These are phyloP conservation scores for Arthrobotrys conoides DNA, from an alignment of 2,329 filamentous ascomycete species.

Conservation along the genomic window DNA sequence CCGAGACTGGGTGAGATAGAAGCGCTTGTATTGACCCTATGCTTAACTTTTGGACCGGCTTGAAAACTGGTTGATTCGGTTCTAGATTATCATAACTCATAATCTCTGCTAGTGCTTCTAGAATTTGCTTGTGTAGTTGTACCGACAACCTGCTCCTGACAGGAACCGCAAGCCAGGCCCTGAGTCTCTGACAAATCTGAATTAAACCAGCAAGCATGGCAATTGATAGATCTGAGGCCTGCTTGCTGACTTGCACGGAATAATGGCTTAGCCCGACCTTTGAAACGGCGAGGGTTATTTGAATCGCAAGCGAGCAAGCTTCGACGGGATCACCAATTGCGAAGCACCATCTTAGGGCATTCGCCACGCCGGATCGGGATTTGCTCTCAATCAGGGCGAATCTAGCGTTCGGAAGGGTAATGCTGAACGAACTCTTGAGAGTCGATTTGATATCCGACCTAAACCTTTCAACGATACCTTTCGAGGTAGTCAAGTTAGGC, in stretches of 20 bases:
- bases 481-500: not conserved
- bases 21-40: slow-evolving; percentile 28
- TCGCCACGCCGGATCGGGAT: not conserved
- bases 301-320: slow-evolving; percentile 52
- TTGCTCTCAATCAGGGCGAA: slow-evolving; percentile 22
- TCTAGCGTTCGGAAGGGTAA: slow-evolving; percentile 22
- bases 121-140: slow-evolving; percentile 46
- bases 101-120: slow-evolving; percentile 47
- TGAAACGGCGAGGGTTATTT: slow-evolving; percentile 33
- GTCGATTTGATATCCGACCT: slow-evolving; percentile 54
- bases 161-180: slow-evolving; percentile 36
- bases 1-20: slow-evolving; percentile 39
- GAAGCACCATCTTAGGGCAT: slow-evolving; percentile 4
- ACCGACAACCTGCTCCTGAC: slow-evolving; percentile 39
- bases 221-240: slow-evolving; percentile 28
- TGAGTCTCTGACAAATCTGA: slow-evolving; percentile 43
- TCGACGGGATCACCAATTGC: slow-evolving; percentile 42
- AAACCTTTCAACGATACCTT: slow-evolving; percentile 48
- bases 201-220: slow-evolving; percentile 25
- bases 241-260: slow-evolving; percentile 38
- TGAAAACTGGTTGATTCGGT: slow-evolving; percentile 14
- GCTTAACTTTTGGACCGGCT: slow-evolving; percentile 32
- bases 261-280: slow-evolving; percentile 36
- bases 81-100: slow-evolving; percentile 31
- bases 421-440: slow-evolving; percentile 41